Base-by-base conservation (phyloP, 495 filamentous ascomycete species). In the Xeromyces bisporus region DNA sequence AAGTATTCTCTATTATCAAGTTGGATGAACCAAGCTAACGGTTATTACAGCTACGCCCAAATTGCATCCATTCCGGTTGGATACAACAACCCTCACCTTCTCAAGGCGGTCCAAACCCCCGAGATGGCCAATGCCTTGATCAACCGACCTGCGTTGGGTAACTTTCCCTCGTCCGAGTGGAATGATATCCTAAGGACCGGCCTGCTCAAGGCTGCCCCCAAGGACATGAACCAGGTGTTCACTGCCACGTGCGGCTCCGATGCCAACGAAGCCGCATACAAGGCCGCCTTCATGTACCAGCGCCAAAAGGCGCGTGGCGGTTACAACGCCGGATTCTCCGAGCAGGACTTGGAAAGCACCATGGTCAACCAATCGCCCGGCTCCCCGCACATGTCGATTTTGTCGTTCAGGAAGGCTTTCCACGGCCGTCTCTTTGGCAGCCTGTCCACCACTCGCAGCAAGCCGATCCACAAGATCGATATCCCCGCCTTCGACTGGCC, bases 401-500 rank as follows among this genome's bases (percentile, higher is more conserved):
- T 97, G 44, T 87, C 79, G 38, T 97, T 97, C 75, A 84, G 74
- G 60, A 71, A 79, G 23, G 84, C 61, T 43, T 97, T 97, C 71
- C 89, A 97, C 62, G 89, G 89, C 43, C 83, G 89, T 40, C 71
- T 96, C 17, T 94, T 97, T 53, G 89, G 82, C 39, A 77, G 71
- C 39, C 70, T 97, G 27, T 86, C 78, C 34, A 96, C 89, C 18
- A 97, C 89, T 14, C 78, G 89, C 50, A 84, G 76, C 57, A 96
- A 96, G 69, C 72, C 89, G 12, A 89, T 97, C 59, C 89, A 97
- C 68, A 97, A 97, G 60, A 66, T 97, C 39, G 89, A 97, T 47
- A 97, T 97, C 46, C 89, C 89, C 7, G 83, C 91, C 40, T 97
- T 97, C 48, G 78, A 94, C 62, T 97, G 89, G 89, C 89, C 89